A percentile compares a stretch with the other conserved stretches of the same genome.
Evolutionary conservation across 2,329 filamentous ascomycete species (phyloP).

Genomic region (Monosporascus sp.): DNA sequence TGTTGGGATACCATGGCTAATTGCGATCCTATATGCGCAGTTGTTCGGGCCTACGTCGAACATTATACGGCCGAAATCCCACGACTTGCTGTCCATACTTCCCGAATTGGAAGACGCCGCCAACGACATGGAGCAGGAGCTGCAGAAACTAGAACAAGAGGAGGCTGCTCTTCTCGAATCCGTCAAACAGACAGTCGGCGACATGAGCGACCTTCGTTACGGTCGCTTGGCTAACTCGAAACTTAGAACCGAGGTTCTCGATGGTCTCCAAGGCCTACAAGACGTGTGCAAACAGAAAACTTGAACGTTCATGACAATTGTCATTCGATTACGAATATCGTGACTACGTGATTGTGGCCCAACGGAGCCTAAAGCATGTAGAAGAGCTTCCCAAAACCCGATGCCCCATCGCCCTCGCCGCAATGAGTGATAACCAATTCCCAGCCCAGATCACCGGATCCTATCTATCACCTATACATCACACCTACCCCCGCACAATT

Average conservation of each 20-base stretch:
- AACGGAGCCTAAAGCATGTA: conserved; percentile 2
- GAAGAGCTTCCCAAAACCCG: neutral
- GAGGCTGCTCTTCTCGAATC: conserved; percentile 53
- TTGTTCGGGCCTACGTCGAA: conserved; percentile 49
- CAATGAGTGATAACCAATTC: neutral
- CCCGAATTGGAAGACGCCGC: conserved; percentile 64
- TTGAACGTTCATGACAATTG: conserved; percentile 18
- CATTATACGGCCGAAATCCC: conserved; percentile 41
- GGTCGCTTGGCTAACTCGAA: conserved; percentile 64
- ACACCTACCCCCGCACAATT: neutral
- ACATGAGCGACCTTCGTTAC: conserved; percentile 76
- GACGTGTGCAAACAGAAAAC: conserved; percentile 51
- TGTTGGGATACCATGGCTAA: conserved; percentile 4
- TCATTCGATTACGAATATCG: conserved; percentile 16
- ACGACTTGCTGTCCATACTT: conserved; percentile 60
- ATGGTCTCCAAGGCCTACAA: conserved; percentile 60
- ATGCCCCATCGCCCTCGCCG: neutral
- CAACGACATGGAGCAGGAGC: conserved; percentile 60
- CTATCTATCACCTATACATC: neutral
- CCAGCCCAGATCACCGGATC: neutral
- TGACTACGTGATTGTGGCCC: conserved; percentile 4
- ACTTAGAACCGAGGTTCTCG: conserved; percentile 60
- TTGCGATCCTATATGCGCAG: conserved; percentile 31
- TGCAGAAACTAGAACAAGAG: conserved; percentile 60
- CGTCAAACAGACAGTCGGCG: conserved; percentile 61